phyloP scores from a whole-genome alignment of 495 filamentous ascomycete species.

The Thermochaetoides thermophila region DNA sequence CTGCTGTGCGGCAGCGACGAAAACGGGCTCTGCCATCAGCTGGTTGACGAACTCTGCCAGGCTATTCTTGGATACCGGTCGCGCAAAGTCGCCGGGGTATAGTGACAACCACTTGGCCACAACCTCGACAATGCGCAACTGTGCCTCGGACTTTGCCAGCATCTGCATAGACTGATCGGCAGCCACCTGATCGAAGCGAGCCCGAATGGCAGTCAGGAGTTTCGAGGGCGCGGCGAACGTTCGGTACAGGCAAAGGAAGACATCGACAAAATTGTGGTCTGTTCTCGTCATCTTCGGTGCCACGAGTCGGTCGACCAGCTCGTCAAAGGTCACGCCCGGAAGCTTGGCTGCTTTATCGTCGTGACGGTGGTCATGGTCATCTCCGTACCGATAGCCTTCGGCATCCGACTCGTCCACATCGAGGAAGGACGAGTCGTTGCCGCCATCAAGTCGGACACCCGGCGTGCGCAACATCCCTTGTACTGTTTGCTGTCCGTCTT shows the following conservation, averaged over 20 bases:
- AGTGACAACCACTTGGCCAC: constrained; percentile 77
- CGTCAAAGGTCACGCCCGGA: constrained; percentile 62
- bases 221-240: constrained; percentile 75
- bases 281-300: constrained; percentile 66
- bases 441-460: constrained; percentile 29
- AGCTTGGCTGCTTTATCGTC: constrained; percentile 35
- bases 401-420: constrained; percentile 46
- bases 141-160: constrained; percentile 57
- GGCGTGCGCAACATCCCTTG: constrained; percentile 31
- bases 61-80: constrained; percentile 53
- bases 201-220: constrained; percentile 57
- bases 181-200: constrained; percentile 55
- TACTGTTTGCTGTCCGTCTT: constrained; percentile 24
- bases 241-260: constrained; percentile 88
- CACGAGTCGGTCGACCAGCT: constrained; percentile 76
- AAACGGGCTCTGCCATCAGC: constrained; percentile 55
- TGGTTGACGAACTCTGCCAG: constrained; percentile 56
- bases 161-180: constrained; percentile 43
- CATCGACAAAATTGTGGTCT: constrained; percentile 69
- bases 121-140: constrained; percentile 70
- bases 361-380: constrained; percentile 29
- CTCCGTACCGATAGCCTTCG: constrained; percentile 36
- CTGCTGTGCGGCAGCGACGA: constrained; percentile 69
- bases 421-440: constrained; percentile 38
- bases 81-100: constrained; percentile 86